Evolutionary conservation across 176 grass and related monocot genomes (phyloP).

Genomic region (Oryza meyeriana): DNA sequence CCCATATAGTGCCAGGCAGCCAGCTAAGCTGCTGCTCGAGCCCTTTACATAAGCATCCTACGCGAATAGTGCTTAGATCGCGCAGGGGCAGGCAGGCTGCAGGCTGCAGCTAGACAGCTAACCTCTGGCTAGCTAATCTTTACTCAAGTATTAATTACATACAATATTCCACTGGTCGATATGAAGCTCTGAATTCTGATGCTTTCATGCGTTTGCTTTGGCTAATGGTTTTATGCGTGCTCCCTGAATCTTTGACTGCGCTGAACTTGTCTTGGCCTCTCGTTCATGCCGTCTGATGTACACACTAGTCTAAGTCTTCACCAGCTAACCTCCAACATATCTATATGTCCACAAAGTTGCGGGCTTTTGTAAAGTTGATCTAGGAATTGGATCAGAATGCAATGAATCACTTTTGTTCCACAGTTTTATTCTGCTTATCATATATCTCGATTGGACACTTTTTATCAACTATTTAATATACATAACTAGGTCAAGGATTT

Average conservation of each 20-base stretch:
- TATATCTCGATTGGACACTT: conserved; percentile 5
- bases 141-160: background rate
- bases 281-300: conserved; percentile 32
- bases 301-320: background rate
- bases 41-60: conserved; percentile 28
- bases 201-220: conserved; percentile 35
- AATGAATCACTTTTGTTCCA: conserved; percentile 23
- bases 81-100: background rate
- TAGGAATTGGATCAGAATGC: conserved; percentile 21
- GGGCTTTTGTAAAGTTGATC: conserved; percentile 9
- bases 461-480: conserved; percentile 8
- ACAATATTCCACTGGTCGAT: background rate
- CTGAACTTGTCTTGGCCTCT: conserved; percentile 40
- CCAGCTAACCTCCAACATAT: conserved; percentile 18
- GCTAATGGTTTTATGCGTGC: conserved; percentile 17
- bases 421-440: conserved; percentile 3
- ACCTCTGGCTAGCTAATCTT: conserved; percentile 6
- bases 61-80: conserved; percentile 15
- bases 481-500: conserved; percentile 16
- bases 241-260: conserved; percentile 45
- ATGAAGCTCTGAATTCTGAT: background rate
- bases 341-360: background rate
- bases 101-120: background rate
- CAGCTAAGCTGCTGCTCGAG: conserved; percentile 24
- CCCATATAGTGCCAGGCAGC: conserved; percentile 26